Conservation (phyloP, 2,329 filamentous ascomycete genomes). For the Pseudofabraea citricarpa region DNA sequence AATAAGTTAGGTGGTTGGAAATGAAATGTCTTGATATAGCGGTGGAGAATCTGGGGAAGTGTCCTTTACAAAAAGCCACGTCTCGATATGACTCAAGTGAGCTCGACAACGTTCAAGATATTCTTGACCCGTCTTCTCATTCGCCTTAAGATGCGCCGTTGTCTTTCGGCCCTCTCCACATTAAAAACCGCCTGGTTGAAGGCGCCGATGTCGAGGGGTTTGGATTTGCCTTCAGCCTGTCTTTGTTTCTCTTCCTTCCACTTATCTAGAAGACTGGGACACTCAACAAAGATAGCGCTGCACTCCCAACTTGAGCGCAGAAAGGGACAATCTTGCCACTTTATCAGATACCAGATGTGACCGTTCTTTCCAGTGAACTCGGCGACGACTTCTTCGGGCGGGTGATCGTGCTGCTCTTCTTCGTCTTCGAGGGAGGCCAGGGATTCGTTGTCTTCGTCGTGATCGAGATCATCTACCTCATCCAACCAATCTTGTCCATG, state of each 20-base stretch:
- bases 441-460: constrained; percentile 22
- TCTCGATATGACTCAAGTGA: constrained; percentile 16
- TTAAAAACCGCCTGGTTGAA: constrained; percentile 21
- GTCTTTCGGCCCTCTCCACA: constrained; percentile 19
- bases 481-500: constrained; percentile 14
- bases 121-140: constrained; percentile 22
- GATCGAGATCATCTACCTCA: constrained; percentile 18
- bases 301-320: constrained; percentile 28
- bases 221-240: constrained; percentile 24
- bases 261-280: constrained; percentile 19
- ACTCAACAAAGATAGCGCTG: constrained; percentile 14
- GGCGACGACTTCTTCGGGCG: constrained; percentile 25
- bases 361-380: constrained; percentile 19
- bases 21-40: constrained; percentile 2
- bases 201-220: constrained; percentile 22
- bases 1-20: background rate
- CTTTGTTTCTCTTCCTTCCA: constrained; percentile 23
- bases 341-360: constrained; percentile 26
- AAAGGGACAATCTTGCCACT: constrained; percentile 28
- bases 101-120: constrained; percentile 21
- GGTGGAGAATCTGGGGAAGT: background rate
- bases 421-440: constrained; percentile 26
- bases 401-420: constrained; percentile 24
- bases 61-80: constrained; percentile 11
- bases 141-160: constrained; percentile 21